Percentiles rank a stretch among this genome's conserved stretches.
Conservation (phyloP, 176 grass and related monocot species). For the Zizania latifolia region DNA sequence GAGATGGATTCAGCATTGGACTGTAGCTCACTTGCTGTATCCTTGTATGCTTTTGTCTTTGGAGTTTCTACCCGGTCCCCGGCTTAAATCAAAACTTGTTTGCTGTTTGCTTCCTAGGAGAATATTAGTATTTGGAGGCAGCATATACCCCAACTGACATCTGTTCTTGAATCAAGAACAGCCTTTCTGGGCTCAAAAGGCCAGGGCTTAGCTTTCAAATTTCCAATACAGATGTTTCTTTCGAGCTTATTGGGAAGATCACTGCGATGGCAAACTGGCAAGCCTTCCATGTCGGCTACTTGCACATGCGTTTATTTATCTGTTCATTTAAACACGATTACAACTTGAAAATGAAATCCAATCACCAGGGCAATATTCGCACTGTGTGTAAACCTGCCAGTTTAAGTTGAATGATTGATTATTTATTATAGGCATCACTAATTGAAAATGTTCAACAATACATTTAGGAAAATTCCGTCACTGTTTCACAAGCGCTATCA, state of each 20-base stretch:
- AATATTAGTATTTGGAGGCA: neutral
- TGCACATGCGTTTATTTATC: neutral
- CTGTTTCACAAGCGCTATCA: no score
- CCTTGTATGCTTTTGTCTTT: neutral
- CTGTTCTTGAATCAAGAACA: neutral
- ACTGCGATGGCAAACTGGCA: neutral
- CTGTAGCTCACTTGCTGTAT: neutral
- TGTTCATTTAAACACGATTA: neutral
- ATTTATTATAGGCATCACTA: no score
- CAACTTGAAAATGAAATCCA: neutral
- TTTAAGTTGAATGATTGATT: no score
- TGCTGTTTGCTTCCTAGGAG: neutral
- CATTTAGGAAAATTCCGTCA: no score
- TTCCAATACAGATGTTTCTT: conserved; percentile 30
- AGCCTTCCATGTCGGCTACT: neutral
- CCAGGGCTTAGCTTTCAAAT: neutral
- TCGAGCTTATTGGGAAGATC: conserved; percentile 19
- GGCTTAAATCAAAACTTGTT: neutral
- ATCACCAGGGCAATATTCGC: no score
- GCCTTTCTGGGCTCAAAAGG: conserved; percentile 1
- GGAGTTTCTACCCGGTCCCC: neutral
- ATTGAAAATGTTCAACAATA: no score
- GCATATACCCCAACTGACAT: neutral
- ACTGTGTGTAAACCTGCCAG: no score
- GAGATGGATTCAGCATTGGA: conserved; percentile 26